Base-by-base conservation (phyloP, 345 rosid species). In the Eucalyptus sp. region DNA sequence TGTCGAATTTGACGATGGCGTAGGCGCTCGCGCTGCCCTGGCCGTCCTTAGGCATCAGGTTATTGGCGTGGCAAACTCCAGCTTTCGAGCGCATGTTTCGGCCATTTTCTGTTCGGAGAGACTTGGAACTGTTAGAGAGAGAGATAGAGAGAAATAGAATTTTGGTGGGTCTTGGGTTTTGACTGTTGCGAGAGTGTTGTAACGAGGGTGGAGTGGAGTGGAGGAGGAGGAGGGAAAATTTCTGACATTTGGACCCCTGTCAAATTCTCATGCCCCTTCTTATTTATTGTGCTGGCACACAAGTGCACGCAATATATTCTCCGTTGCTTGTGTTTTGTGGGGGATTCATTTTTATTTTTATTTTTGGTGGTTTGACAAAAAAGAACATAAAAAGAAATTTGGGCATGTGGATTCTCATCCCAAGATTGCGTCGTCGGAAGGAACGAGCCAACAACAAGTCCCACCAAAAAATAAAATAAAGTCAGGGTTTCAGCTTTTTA, bases 21-120 rank as follows among this genome's bases (percentile, higher is more conserved):
- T 94, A 96, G 5, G 99, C 96, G 62, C 98, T 97, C 5, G 98
- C 97, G 2, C 99, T 96, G 41, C 98, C 99, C 88, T 96, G 99
- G 15, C 99, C 99, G 87, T 97, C 99, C 52, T 96, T 97, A 0
- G 97, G 99, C 99, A 96, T 96, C 85, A 95, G 88, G 76, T 96
- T 96, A 90, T 92, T 96, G 24, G 98, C 99, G 52, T 91, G 94
- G 91, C 94, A 94, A 87, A 97, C 90, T 96, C 97, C 10, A 97
- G 91, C 92, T 96, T 97, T 83, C 98, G 91, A 6, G 90, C 80
- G 88, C 93, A 80, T 49, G 87, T 48, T 43, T 95, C 98, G 49
- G 94, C 95, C 95, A 97, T 97, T 85, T 17, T 80, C 79, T 13
- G 58, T 48, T 2, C 7, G 83, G 58, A 52, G 24, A 87, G 80